phyloP scores from a whole-genome alignment of 495 filamentous ascomycete species.

The Paragyromitra xinjiangensis region DNA sequence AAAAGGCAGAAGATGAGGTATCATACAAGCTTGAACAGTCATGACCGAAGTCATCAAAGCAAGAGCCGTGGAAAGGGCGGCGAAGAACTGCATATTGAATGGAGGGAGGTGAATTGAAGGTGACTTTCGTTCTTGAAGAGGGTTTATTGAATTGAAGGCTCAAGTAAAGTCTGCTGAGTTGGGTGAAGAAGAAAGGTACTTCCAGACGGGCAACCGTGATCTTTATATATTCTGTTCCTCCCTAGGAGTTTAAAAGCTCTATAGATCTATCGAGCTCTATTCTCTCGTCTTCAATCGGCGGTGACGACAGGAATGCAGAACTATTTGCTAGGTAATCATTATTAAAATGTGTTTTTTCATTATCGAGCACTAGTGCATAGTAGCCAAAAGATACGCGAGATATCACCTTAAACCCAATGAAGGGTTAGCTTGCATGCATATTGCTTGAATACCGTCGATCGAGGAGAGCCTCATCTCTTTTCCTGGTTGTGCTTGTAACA shows the following conservation, averaged over 20 bases:
- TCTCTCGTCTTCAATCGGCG: background rate
- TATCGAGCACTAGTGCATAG: background rate
- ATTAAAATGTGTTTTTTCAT: background rate
- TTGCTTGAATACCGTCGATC: background rate
- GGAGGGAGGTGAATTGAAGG: background rate
- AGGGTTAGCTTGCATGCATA: background rate
- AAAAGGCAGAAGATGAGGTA: background rate
- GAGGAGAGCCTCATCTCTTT: background rate
- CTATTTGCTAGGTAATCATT: conserved; percentile 31
- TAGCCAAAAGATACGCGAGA: background rate
- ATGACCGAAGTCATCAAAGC: conserved; percentile 30
- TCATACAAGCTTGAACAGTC: conserved; percentile 29
- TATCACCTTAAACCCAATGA: conserved; percentile 9
- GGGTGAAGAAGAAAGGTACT: conserved; percentile 19
- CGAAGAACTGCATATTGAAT: conserved; percentile 35
- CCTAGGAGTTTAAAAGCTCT: background rate
- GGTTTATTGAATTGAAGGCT: conserved; percentile 11
- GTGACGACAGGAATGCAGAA: background rate
- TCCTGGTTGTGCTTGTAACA: background rate
- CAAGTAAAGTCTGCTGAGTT: conserved; percentile 25
- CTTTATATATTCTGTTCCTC: conserved; percentile 33
- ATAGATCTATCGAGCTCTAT: background rate
- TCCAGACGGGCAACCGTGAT: conserved; percentile 7
- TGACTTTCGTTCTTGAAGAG: conserved; percentile 8
- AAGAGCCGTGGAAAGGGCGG: conserved; percentile 21